Evolutionary conservation across 257 asterid species (phyloP).

Genomic region (Paulownia fortunei): DNA sequence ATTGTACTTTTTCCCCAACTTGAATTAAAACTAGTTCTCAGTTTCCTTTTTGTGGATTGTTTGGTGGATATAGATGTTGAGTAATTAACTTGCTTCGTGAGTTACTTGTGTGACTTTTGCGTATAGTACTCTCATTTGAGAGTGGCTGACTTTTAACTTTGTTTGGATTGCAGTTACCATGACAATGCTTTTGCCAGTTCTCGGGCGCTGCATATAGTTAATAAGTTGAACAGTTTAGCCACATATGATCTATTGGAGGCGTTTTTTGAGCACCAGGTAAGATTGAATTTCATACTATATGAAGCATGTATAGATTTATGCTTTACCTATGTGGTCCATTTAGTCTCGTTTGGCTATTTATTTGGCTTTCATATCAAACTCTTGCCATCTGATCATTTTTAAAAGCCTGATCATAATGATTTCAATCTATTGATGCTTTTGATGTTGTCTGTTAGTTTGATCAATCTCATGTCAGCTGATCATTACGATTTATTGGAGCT

Average conservation of each 20-base stretch:
- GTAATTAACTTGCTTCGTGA: too few relatives aligned
- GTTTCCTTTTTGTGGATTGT: background rate
- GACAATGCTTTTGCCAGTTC: slow-evolving; percentile 74
- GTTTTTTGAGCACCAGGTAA: slow-evolving; percentile 72
- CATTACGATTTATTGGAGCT: too few relatives aligned
- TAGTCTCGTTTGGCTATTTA: too few relatives aligned
- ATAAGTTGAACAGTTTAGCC: slow-evolving; percentile 55
- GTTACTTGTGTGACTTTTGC: background rate
- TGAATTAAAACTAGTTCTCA: background rate
- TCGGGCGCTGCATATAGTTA: slow-evolving; percentile 75
- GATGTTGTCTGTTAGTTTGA: too few relatives aligned
- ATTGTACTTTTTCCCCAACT: background rate
- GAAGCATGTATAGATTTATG: too few relatives aligned
- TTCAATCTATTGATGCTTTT: too few relatives aligned
- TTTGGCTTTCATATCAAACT: too few relatives aligned
- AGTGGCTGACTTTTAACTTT: background rate
- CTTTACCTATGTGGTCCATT: too few relatives aligned
- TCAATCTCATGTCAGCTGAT: too few relatives aligned
- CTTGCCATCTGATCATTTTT: too few relatives aligned
- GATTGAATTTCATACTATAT: background rate
- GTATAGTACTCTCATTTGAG: background rate
- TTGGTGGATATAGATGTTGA: background rate
- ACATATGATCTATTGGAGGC: slow-evolving; percentile 69
- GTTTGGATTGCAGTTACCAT: slow-evolving; percentile 69
- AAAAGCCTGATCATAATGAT: too few relatives aligned